phyloP scores from a whole-genome alignment of 371 early-diverging fungal species.

The Mortierella sp. region DNA sequence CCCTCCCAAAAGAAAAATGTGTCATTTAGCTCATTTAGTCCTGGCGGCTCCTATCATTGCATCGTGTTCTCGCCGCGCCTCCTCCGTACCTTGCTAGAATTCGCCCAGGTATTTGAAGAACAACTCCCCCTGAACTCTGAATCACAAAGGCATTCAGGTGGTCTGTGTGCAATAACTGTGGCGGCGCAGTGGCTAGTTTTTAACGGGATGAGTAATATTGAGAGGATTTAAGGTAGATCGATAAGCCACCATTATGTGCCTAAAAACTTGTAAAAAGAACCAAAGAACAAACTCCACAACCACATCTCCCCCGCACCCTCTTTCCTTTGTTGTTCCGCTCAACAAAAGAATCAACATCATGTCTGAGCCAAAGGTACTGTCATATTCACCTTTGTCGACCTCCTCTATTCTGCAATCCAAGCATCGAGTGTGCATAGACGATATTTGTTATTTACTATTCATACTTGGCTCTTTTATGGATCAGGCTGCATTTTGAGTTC shows the following conservation, averaged over 20 bases:
- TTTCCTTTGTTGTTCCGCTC: constrained; percentile 13
- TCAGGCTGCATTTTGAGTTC: not conserved
- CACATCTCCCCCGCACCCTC: not conserved
- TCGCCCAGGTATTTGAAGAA: not conserved
- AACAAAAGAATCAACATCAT: constrained; percentile 14
- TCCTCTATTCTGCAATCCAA: not conserved
- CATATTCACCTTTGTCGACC: not conserved
- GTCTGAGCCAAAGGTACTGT: constrained; percentile 43
- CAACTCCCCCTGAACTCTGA: no score
- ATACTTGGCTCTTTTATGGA: not conserved
- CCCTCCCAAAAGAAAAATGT: not conserved
- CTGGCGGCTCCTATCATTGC: not conserved
- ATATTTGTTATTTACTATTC: no score
- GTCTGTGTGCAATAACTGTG: constrained; percentile 2
- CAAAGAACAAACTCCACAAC: not conserved
- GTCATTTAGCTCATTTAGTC: not conserved
- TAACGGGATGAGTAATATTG: constrained; percentile 41
- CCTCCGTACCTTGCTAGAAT: not conserved
- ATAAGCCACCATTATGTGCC: not conserved
- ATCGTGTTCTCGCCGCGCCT: not conserved
- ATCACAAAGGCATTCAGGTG: not conserved
- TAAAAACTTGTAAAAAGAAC: not conserved
- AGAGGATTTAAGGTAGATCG: constrained; percentile 19
- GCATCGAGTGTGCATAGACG: no score
- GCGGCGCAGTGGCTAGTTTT: constrained; percentile 12